These are phyloP conservation scores for Rhododendron ovatum DNA, from an alignment of 148 eudicot species.

Conservation along the genomic window DNA sequence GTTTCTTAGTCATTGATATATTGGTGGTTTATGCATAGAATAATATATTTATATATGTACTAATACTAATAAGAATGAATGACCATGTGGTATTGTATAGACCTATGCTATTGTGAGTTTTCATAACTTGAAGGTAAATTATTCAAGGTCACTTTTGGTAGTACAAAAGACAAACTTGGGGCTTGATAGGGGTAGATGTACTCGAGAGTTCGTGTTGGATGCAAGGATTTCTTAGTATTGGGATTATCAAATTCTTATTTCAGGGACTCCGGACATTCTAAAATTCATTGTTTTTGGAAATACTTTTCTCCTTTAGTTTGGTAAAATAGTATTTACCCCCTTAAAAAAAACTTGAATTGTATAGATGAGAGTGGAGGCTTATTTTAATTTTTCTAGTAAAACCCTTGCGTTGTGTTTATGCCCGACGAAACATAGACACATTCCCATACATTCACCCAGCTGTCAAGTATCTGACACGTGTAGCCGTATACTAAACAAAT, in stretches of 20 bases:
- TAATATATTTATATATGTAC: background rate
- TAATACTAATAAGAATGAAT: background rate
- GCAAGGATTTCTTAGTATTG: background rate
- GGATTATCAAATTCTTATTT: background rate
- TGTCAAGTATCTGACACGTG: background rate
- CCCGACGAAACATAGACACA: background rate
- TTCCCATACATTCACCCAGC: background rate
- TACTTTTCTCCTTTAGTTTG: background rate
- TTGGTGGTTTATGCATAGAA: background rate
- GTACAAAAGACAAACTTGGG: background rate
- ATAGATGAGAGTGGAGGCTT: background rate
- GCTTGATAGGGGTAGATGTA: background rate
- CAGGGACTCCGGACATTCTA: background rate
- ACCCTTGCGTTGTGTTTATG: background rate
- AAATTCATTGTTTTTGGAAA: background rate
- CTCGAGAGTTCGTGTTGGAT: background rate
- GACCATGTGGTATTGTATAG: background rate
- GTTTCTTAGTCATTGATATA: conserved; percentile 7
- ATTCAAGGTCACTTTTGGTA: background rate
- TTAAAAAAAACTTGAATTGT: background rate
- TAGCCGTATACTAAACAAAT: background rate
- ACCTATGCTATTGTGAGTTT: background rate
- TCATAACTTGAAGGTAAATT: background rate
- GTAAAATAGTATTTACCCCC: background rate
- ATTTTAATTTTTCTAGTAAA: background rate